phyloP scores from a whole-genome alignment of 2,329 filamentous ascomycete species.

The Fusarium sororula region DNA sequence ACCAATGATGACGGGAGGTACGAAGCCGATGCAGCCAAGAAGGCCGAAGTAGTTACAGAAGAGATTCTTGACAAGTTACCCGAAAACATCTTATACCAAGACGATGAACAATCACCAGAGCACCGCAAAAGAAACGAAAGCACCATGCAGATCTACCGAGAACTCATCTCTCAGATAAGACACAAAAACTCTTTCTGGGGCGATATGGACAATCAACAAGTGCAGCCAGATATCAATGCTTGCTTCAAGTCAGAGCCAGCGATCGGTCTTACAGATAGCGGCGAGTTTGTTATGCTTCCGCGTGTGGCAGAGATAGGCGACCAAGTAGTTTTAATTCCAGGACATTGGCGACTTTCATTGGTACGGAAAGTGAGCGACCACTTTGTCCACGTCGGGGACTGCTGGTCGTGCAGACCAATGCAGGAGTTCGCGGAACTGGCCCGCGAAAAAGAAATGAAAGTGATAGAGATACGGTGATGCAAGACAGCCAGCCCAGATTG shows the following conservation, averaged over 20 bases:
- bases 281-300: neutral
- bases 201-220: fast-evolving
- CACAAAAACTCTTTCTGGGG: fast-evolving
- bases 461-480: neutral
- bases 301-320: neutral
- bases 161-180: neutral
- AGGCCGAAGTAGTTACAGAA: neutral
- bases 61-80: neutral
- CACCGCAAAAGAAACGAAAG: fast-evolving
- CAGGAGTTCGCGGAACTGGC: neutral
- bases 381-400: neutral
- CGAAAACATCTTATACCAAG: neutral
- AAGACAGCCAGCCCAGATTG: neutral
- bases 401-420: neutral
- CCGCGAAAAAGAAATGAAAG: neutral
- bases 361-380: neutral
- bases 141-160: fast-evolving
- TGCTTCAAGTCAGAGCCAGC: neutral
- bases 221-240: neutral
- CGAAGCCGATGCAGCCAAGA: neutral
- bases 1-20: fast-evolving
- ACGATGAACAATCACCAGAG: neutral
- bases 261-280: neutral
- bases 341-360: neutral
- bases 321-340: neutral